Evolutionary conservation across 352 stramenopile genomes (phyloP), one percentile per base, ranked within the genome.

Genomic region (Globisporangium abappressorium): DNA sequence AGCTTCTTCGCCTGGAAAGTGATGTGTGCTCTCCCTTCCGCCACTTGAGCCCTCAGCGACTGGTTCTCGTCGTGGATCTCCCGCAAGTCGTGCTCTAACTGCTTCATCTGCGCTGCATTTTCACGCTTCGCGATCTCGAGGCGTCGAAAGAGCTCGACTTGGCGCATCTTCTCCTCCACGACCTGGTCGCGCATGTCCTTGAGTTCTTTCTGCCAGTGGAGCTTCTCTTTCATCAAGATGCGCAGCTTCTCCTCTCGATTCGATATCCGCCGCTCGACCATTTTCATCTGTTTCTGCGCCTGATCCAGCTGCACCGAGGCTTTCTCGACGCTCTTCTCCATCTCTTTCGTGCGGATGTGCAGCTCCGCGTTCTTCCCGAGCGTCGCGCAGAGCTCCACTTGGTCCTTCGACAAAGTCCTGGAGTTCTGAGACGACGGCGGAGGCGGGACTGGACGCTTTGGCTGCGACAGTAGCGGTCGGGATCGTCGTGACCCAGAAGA

Each of bases 101-200:
- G 56, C 3, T 88, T 78, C 5, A 87, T 3, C 26, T 88, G 76
- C 5, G 66, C 70, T 1, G 62, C 63, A 47, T 73, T 71, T 33
- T 90, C 76, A 3, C 78, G 77, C 33, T 90, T 88, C 24, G 66
- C 71, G 0, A 72, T 71, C 63, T 92, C 81, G 7, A 90, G 72
- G 3, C 81, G 78, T 7, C 82, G 79, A 53, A 87, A 82, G 3
- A 91, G 59, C 47, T 88, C 82, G 7, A 91, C 81, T 43, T 91
- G 84, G 0, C 77, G 78, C 82, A 91, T 89, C 57, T 92, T 92
- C 57, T 90, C 81, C 57, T 91, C 82, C 24, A 88, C 76, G 0
- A 90, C 78, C 47, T 91, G 79, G 14, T 81, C 78, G 5, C 81
- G 73, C 47, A 81, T 72, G 20, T 81, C 76, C 56, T 90, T 87